Evolutionary conservation across 768 basidiomycete species (phyloP).

Genomic region (Boletales sp.): DNA sequence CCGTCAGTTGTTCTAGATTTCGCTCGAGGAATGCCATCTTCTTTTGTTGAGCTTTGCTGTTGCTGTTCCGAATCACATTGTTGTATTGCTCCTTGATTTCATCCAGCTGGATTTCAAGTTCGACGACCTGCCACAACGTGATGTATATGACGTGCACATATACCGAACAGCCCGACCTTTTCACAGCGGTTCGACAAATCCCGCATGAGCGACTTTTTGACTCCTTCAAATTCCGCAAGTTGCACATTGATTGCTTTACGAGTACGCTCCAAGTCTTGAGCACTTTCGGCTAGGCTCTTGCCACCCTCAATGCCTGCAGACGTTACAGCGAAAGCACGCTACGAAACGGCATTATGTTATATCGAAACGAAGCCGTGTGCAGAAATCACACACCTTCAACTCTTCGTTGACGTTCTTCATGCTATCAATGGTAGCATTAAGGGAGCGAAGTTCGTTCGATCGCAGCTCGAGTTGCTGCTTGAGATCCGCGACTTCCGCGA

Average conservation of each 20-base stretch:
- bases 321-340: conserved; percentile 97
- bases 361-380: conserved; percentile 5
- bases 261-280: conserved; percentile 94
- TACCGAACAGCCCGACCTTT: conserved; percentile 57
- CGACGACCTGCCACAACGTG: conserved; percentile 71
- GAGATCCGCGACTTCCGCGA: conserved; percentile 79
- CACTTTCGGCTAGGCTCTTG: conserved; percentile 94
- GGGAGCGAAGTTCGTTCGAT: conserved; percentile 74
- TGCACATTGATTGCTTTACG: conserved; percentile 98
- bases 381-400: conserved; percentile 69
- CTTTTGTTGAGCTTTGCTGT: conserved; percentile 97
- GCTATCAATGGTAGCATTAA: conserved; percentile 86
- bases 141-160: conserved; percentile 14
- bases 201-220: conserved; percentile 98
- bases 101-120: conserved; percentile 97
- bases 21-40: conserved; percentile 99
- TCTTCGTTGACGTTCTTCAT: conserved; percentile 97
- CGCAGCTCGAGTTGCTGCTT: conserved; percentile 88
- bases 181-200: conserved; percentile 99
- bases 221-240: conserved; percentile 95
- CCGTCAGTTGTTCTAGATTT: conserved; percentile 90
- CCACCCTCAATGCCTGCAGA: conserved; percentile 97
- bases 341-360: background rate
- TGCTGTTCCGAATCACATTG: conserved; percentile 96
- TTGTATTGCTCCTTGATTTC: conserved; percentile 99